These are phyloP conservation scores for Phaeoacremonium minimum DNA, from an alignment of 2,329 filamentous ascomycete genomes.

Conservation along the genomic window DNA sequence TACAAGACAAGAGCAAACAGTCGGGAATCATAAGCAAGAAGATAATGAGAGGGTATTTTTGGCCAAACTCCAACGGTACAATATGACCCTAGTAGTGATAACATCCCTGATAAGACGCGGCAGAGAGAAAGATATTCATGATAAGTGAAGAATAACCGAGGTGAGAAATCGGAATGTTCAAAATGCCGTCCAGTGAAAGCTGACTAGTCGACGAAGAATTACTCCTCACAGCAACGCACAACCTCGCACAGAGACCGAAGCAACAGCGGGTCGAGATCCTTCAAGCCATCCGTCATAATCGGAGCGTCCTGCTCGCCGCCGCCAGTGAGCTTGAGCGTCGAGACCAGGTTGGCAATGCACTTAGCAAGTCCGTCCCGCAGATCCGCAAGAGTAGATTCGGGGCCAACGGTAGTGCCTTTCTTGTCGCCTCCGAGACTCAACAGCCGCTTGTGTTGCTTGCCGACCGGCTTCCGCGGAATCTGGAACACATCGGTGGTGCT, in stretches of 20 bases:
- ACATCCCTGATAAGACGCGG: too few relatives aligned
- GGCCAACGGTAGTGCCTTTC: constrained; percentile 6
- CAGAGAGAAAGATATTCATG: too few relatives aligned
- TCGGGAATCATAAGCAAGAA: too few relatives aligned
- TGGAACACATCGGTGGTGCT: constrained; percentile 8
- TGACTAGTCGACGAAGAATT: too few relatives aligned
- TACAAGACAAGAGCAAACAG: too few relatives aligned
- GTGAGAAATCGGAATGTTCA: too few relatives aligned
- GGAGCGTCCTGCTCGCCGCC: constrained; percentile 5
- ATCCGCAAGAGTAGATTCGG: constrained; percentile 32
- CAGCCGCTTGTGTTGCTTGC: constrained; percentile 10
- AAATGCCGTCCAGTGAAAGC: too few relatives aligned
- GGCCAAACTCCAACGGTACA: too few relatives aligned
- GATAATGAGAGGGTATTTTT: too few relatives aligned
- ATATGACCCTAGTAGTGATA: too few relatives aligned
- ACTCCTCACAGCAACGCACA: constrained; percentile 34
- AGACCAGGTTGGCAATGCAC: constrained; percentile 47
- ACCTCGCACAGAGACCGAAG: constrained; percentile 35
- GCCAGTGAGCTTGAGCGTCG: constrained; percentile 33
- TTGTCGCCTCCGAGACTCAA: constrained; percentile 4
- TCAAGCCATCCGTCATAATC: constrained; percentile 7
- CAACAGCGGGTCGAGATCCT: constrained; percentile 28
- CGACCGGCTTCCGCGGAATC: constrained; percentile 10
- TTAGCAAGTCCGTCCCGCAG: constrained; percentile 44
- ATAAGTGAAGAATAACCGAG: too few relatives aligned